A percentile compares a stretch with the other conserved stretches of the same genome.
Conservation (phyloP, 768 basidiomycete genomes). For the Bullera alba region DNA sequence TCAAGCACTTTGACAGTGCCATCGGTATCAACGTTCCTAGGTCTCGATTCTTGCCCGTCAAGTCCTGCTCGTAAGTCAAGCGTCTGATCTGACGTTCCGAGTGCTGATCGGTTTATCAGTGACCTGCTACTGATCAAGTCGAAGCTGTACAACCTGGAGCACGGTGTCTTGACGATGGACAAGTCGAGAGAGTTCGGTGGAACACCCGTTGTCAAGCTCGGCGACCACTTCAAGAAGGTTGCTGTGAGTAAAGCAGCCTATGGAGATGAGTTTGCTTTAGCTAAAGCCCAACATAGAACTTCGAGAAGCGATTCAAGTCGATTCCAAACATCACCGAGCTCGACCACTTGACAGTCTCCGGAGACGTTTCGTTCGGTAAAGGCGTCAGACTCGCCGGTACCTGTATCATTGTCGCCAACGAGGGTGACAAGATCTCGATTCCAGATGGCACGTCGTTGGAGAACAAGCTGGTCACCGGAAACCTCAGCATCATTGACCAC, state of each 20-base stretch:
- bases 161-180: conserved; percentile 75
- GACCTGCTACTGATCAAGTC: conserved; percentile 76
- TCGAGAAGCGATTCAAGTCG: conserved; percentile 91
- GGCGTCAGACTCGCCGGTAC: conserved; percentile 71
- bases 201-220: conserved; percentile 91
- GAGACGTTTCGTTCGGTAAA: conserved; percentile 82
- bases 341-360: conserved; percentile 89
- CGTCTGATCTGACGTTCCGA: conserved; percentile 49
- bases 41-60: conserved; percentile 77
- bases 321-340: conserved; percentile 84
- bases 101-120: conserved; percentile 11
- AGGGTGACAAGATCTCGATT: conserved; percentile 73
- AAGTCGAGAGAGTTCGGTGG: conserved; percentile 43
- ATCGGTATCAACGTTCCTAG: conserved; percentile 94
- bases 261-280: not conserved
- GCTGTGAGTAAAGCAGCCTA: conserved; percentile 26
- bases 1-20: conserved; percentile 55
- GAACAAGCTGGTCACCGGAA: conserved; percentile 65
- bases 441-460: conserved; percentile 64
- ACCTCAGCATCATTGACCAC: conserved; percentile 68
- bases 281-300: conserved; percentile 49
- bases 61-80: conserved; percentile 61
- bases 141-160: conserved; percentile 81
- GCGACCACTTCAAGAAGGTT: conserved; percentile 95
- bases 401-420: conserved; percentile 79